Conservation (phyloP, 2,329 filamentous ascomycete species). For the Fusarium buharicum region DNA sequence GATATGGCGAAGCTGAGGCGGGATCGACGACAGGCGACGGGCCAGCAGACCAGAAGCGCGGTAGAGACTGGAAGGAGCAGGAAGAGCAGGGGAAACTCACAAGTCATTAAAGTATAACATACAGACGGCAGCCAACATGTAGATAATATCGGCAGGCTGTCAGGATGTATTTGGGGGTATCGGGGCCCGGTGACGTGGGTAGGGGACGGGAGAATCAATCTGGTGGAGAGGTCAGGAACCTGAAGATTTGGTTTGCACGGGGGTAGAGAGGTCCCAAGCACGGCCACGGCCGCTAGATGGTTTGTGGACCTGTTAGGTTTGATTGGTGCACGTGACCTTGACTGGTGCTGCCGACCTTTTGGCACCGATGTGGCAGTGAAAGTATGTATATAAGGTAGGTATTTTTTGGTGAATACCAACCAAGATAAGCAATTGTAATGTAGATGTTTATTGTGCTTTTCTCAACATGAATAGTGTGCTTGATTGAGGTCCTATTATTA, state of each 20-base stretch:
- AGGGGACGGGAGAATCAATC: constrained; percentile 49
- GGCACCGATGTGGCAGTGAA: no score
- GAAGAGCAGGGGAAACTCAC: constrained; percentile 55
- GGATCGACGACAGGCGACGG: constrained; percentile 53
- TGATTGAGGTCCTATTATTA: no score
- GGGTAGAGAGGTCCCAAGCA: constrained; percentile 34
- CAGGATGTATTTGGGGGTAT: constrained; percentile 44
- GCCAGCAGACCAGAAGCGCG: constrained; percentile 49
- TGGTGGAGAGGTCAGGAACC: constrained; percentile 51
- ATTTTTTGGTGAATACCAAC: no score
- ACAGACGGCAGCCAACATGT: constrained; percentile 51
- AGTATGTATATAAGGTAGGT: no score
- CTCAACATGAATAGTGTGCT: background rate
- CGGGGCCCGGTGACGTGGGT: constrained; percentile 47
- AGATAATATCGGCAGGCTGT: constrained; percentile 40
- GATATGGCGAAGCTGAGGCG: constrained; percentile 48
- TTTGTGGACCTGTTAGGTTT: background rate
- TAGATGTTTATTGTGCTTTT: no score
- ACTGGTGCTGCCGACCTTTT: background rate
- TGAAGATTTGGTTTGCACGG: constrained; percentile 53
- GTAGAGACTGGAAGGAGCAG: constrained; percentile 42
- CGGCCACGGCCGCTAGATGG: constrained; percentile 41
- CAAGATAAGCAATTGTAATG: no score
- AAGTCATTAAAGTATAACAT: constrained; percentile 60
- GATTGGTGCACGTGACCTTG: constrained; percentile 32